Percentiles rank a stretch among this genome's conserved stretches.
phyloP scores from a whole-genome alignment of 1,284 basidiomycete genomes.

The Grifola frondosa region DNA sequence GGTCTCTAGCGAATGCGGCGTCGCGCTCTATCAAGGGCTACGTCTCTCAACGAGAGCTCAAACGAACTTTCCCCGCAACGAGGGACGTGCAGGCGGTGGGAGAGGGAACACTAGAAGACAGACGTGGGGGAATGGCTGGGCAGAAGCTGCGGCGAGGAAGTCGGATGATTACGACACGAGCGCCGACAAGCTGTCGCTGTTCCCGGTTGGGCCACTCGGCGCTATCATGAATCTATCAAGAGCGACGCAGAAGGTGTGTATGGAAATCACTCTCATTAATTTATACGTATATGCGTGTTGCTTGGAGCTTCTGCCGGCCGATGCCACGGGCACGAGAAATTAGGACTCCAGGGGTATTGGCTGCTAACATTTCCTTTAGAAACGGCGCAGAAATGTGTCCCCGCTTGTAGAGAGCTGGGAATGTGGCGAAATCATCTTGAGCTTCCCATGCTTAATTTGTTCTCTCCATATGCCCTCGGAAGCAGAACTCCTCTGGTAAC shows the following conservation, averaged over 20 bases:
- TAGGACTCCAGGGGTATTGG: too few relatives aligned
- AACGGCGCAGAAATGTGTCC: too few relatives aligned
- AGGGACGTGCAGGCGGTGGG: constrained; percentile 9
- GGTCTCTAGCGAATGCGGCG: constrained; percentile 33
- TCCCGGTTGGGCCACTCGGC: constrained; percentile 43
- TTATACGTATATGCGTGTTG: constrained; percentile 4
- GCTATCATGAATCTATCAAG: constrained; percentile 25
- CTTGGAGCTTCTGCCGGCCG: constrained; percentile 10
- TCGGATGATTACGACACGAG: constrained; percentile 18
- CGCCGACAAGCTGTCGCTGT: constrained; percentile 36
- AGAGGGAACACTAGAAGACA: constrained; percentile 28
- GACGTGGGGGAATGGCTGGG: constrained; percentile 48
- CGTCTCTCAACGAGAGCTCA: constrained; percentile 39
- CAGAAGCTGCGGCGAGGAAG: constrained; percentile 38
- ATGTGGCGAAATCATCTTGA: too few relatives aligned
- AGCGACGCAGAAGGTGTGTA: constrained; percentile 18
- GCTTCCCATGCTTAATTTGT: too few relatives aligned
- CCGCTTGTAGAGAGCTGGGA: too few relatives aligned
- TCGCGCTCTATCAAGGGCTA: constrained; percentile 43
- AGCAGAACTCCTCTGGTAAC: too few relatives aligned
- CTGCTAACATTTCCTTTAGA: too few relatives aligned
- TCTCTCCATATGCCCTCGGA: too few relatives aligned
- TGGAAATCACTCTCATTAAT: neutral
- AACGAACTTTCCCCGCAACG: constrained; percentile 22
- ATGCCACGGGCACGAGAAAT: too few relatives aligned